Conservation (phyloP, 1,139 yeast species). For the Saccharomycopsis crataegensis region DNA sequence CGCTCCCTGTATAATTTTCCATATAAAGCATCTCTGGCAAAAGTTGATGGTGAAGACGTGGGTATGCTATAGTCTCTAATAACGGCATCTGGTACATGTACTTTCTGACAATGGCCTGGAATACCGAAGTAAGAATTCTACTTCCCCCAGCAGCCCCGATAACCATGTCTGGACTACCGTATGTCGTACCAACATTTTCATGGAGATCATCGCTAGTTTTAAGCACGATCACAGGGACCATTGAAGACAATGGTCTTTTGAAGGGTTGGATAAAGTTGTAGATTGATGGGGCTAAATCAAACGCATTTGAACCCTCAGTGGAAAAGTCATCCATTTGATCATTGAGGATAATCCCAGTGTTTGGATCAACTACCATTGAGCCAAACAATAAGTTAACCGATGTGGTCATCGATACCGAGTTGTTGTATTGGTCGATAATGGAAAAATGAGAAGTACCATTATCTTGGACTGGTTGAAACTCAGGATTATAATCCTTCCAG, state of each 20-base stretch:
- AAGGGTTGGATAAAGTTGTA: slow-evolving; percentile 69
- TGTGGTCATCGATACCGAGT: slow-evolving; percentile 82
- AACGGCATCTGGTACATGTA: slow-evolving; percentile 51
- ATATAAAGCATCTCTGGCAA: slow-evolving; percentile 62
- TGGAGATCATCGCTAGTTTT: slow-evolving; percentile 22
- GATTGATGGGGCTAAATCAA: slow-evolving; percentile 71
- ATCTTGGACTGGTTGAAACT: slow-evolving; percentile 64
- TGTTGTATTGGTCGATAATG: slow-evolving; percentile 56
- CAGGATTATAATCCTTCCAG: slow-evolving; percentile 74
- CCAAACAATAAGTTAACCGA: slow-evolving; percentile 88
- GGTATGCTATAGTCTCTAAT: slow-evolving; percentile 66
- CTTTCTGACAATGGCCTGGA: slow-evolving; percentile 68
- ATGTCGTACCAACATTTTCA: no score
- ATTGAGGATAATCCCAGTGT: slow-evolving; percentile 77
- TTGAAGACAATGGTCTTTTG: slow-evolving; percentile 80
- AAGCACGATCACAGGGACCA: slow-evolving; percentile 66
- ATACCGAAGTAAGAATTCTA: slow-evolving; percentile 74
- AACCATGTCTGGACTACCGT: slow-evolving; percentile 46
- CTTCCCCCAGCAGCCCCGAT: slow-evolving; percentile 97
- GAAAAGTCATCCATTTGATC: slow-evolving; percentile 96
- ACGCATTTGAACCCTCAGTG: slow-evolving; percentile 55
- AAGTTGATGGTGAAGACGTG: slow-evolving; percentile 84
- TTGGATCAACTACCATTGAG: slow-evolving; percentile 68
- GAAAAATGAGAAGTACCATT: slow-evolving; percentile 89
- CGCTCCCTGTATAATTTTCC: slow-evolving; percentile 39